phyloP scores from a whole-genome alignment of 2,329 filamentous ascomycete species.

The Aspergillus sergii region DNA sequence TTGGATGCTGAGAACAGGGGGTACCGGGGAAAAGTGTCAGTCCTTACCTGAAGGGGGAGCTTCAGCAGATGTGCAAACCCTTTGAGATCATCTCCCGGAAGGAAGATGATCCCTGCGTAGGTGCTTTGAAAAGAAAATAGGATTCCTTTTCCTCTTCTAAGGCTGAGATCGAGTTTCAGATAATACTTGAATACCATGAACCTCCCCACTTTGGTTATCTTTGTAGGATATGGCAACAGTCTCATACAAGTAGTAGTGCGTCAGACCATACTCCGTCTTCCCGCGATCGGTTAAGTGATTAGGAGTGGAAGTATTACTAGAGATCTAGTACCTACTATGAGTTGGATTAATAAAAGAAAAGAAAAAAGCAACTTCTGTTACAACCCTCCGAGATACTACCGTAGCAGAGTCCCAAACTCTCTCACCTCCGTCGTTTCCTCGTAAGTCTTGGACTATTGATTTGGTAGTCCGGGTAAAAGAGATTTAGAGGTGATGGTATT shows the following conservation, averaged over 20 bases:
- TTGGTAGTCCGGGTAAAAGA: background rate
- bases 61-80: constrained; percentile 33
- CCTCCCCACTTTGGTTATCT: constrained; percentile 1
- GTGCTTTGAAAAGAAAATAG: background rate
- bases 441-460: background rate
- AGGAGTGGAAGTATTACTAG: background rate
- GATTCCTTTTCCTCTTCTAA: background rate
- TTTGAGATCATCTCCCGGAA: background rate
- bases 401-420: background rate
- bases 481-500: background rate
- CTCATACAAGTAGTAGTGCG: background rate
- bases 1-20: constrained; percentile 13
- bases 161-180: background rate
- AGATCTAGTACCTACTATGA: background rate
- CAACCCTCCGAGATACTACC: background rate
- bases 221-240: background rate
- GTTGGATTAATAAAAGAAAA: background rate
- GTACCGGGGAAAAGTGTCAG: constrained; percentile 9
- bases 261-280: background rate
- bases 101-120: background rate
- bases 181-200: background rate
- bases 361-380: background rate
- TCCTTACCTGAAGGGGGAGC: constrained; percentile 40
- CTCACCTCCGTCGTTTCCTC: background rate
- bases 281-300: background rate